Evolutionary conservation across 2,329 filamentous ascomycete genomes (phyloP).

Genomic region (Hypoxylon sp.): DNA sequence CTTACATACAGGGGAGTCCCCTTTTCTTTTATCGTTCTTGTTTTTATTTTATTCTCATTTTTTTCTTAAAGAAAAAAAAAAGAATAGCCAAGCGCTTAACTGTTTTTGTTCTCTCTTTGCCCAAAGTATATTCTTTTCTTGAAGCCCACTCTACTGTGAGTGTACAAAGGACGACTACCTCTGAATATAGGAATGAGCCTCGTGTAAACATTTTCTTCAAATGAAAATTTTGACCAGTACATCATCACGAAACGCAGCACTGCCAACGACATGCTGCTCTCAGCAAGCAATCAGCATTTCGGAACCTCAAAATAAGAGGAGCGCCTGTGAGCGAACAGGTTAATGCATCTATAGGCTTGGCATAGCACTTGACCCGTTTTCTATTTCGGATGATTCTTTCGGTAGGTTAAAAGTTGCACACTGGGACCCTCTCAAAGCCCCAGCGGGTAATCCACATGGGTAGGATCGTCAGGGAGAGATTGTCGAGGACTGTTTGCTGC

Average conservation of each 20-base stretch:
- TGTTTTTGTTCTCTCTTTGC: neutral
- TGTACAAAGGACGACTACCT: neutral
- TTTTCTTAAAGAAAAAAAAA: neutral
- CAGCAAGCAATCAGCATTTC: constrained; percentile 1
- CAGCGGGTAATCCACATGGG: constrained; percentile 28
- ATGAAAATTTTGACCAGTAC: neutral
- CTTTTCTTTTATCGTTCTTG: neutral
- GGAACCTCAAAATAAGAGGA: constrained; percentile 18
- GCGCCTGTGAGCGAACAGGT: constrained; percentile 12
- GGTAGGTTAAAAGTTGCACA: constrained; percentile 26
- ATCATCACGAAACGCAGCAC: neutral
- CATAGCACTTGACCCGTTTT: constrained; percentile 44
- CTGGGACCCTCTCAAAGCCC: constrained; percentile 24
- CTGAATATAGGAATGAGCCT: neutral
- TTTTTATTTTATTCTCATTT: neutral
- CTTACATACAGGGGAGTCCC: constrained; percentile 12
- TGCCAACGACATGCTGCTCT: neutral
- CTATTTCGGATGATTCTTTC: constrained; percentile 39
- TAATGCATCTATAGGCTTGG: constrained; percentile 32
- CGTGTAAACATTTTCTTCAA: neutral
- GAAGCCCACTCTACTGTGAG: neutral
- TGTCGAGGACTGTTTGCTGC: constrained; percentile 25
- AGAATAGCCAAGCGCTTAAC: neutral
- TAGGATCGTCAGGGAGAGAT: constrained; percentile 43
- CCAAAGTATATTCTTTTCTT: neutral